Conservation (phyloP, 257 asterid species). For the Fraxinus anomala region DNA sequence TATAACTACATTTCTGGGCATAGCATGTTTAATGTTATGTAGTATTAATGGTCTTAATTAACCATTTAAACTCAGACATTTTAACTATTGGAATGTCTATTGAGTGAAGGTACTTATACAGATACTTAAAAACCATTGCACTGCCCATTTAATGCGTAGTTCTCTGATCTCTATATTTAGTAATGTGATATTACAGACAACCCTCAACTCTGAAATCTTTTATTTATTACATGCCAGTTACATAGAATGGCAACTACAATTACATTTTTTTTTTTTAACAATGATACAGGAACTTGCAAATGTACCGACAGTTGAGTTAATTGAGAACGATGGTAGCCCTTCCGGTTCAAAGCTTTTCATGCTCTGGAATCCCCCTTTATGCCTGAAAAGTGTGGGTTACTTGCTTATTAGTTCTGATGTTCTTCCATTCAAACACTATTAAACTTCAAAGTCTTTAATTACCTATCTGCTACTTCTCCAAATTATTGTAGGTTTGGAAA, state of each 20-base stretch:
- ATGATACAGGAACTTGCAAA: slow-evolving; percentile 73
- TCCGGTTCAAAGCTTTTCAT: slow-evolving; percentile 77
- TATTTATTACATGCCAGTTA: slow-evolving; percentile 11
- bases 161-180: background rate
- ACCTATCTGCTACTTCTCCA: slow-evolving; percentile 27
- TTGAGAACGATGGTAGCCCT: slow-evolving; percentile 94
- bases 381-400: slow-evolving; percentile 65
- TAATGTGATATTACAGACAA: slow-evolving; percentile 5
- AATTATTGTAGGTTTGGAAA: slow-evolving; percentile 53
- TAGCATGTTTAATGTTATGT: background rate
- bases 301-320: slow-evolving; percentile 62
- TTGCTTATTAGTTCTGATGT: slow-evolving; percentile 29
- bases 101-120: slow-evolving; percentile 11
- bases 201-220: slow-evolving; percentile 1
- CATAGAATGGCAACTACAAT: slow-evolving; percentile 23
- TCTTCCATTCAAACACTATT: slow-evolving; percentile 15
- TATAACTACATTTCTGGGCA: slow-evolving; percentile 19
- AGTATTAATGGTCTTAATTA: background rate
- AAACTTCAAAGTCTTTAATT: slow-evolving; percentile 18
- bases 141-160: background rate
- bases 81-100: slow-evolving; percentile 12
- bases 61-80: slow-evolving; percentile 5
- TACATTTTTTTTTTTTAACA: slow-evolving; percentile 13
- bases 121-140: slow-evolving; percentile 1
- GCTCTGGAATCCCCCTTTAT: slow-evolving; percentile 94